Conservation (phyloP, 176 grass and related monocot genomes). For the Zea mays region DNA sequence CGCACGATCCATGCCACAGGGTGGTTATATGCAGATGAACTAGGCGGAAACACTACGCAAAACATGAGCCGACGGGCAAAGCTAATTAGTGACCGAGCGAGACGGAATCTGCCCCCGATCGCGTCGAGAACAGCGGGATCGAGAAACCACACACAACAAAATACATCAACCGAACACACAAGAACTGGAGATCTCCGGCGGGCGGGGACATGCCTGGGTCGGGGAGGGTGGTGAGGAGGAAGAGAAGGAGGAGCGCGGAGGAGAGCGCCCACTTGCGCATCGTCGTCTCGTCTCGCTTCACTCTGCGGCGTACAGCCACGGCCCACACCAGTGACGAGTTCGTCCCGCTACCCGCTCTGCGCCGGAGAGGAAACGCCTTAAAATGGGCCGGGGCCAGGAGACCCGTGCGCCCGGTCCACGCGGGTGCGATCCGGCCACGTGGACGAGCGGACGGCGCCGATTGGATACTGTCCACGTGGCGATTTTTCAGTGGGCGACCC, state of each 20-base stretch:
- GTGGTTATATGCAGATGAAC: background rate
- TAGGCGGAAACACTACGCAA: background rate
- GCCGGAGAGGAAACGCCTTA: constrained; percentile 10
- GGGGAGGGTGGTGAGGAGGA: constrained; percentile 76
- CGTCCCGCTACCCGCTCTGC: constrained; percentile 27
- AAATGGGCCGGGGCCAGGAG: background rate
- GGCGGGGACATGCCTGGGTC: constrained; percentile 55
- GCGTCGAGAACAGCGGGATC: background rate
- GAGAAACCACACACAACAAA: background rate
- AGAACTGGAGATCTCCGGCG: background rate
- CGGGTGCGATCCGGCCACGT: constrained; percentile 47
- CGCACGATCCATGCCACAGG: background rate
- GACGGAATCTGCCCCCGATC: background rate
- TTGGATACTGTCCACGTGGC: background rate
- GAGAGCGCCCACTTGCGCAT: constrained; percentile 89
- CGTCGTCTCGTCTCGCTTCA: constrained; percentile 22
- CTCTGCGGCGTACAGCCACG: background rate
- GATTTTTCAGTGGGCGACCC: constrained; percentile 2
- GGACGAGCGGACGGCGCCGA: constrained; percentile 43
- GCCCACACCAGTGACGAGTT: constrained; percentile 12
- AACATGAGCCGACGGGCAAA: fast-evolving
- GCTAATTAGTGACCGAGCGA: too few species aligned
- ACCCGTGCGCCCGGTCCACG: constrained; percentile 32
- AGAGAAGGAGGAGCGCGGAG: constrained; percentile 70
- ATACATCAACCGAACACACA: background rate